Evolutionary conservation across 2,329 filamentous ascomycete species (phyloP).

Genomic region (Colletotrichum theobromicola): DNA sequence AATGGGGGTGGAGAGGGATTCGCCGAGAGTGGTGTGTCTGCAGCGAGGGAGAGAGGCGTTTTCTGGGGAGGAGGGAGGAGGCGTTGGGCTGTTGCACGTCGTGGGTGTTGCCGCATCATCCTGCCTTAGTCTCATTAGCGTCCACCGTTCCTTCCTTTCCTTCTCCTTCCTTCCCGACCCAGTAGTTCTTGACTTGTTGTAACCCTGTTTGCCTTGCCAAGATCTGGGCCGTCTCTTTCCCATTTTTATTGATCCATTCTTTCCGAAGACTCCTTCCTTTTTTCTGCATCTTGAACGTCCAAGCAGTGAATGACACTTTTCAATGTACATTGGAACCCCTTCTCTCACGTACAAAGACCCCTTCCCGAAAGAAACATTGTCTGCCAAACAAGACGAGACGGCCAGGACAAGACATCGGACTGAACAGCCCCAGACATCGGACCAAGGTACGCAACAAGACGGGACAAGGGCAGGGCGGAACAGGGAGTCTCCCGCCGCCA

Average conservation of each 20-base stretch:
- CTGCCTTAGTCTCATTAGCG: background rate
- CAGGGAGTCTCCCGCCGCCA: background rate
- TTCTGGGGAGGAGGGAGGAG: background rate
- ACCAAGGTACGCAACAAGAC: background rate
- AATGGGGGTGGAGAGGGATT: background rate
- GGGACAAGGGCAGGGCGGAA: background rate
- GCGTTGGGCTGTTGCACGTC: background rate
- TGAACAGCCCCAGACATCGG: background rate
- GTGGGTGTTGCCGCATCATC: background rate
- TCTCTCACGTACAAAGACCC: background rate
- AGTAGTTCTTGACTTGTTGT: background rate
- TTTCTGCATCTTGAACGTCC: background rate
- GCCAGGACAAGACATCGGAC: background rate
- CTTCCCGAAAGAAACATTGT: background rate
- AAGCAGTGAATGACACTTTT: background rate
- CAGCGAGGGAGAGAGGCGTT: background rate
- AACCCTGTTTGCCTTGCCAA: slow-evolving; percentile 7
- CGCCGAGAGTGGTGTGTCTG: background rate
- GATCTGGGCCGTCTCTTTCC: background rate
- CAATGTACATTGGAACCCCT: background rate
- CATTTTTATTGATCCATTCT: background rate
- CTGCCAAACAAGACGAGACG: background rate
- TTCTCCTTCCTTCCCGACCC: background rate
- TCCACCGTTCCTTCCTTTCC: background rate
- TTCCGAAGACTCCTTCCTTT: background rate